Percentiles rank a stretch among this genome's conserved stretches.
Conservation (phyloP, 768 basidiomycete species). For the Boletellus ananas region DNA sequence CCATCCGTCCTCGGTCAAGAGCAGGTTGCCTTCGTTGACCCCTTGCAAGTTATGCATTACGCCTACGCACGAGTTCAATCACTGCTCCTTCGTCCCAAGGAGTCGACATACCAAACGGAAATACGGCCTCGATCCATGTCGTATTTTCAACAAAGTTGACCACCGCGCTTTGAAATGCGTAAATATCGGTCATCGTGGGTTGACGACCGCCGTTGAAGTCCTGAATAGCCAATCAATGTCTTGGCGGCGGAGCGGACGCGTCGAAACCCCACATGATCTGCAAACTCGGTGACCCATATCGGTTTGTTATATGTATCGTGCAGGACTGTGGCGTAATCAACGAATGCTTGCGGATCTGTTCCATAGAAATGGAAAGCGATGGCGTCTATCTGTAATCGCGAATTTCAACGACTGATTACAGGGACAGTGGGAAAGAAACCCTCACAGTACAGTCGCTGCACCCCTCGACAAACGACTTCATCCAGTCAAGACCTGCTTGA, state of each 20-base stretch:
- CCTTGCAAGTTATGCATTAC: slow-evolving; percentile 51
- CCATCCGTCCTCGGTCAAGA: slow-evolving; percentile 43
- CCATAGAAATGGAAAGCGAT: slow-evolving; percentile 77
- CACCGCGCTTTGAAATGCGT: slow-evolving; percentile 44
- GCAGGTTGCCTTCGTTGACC: slow-evolving; percentile 52
- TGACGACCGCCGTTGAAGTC: slow-evolving; percentile 51
- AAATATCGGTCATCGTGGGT: slow-evolving; percentile 40
- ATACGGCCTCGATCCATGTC: slow-evolving; percentile 38
- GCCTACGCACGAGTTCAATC: slow-evolving; percentile 33
- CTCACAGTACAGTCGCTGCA: slow-evolving; percentile 53
- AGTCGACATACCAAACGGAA: slow-evolving; percentile 59
- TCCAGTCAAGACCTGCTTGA: slow-evolving; percentile 63
- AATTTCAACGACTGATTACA: not conserved
- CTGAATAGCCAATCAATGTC: slow-evolving; percentile 27
- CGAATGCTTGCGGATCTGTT: slow-evolving; percentile 45
- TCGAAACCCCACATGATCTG: slow-evolving; percentile 49
- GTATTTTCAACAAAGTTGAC: slow-evolving; percentile 45
- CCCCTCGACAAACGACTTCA: slow-evolving; percentile 49
- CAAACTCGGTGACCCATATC: slow-evolving; percentile 69
- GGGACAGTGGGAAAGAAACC: slow-evolving; percentile 18
- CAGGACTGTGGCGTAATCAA: slow-evolving; percentile 47
- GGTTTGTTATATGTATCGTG: slow-evolving; percentile 43
- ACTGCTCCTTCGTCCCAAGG: not conserved
- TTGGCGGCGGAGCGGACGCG: not conserved
- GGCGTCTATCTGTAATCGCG: slow-evolving; percentile 46